These are phyloP conservation scores for Aspergillus sp. DNA, from an alignment of 2,329 filamentous ascomycete species.

Conservation along the genomic window DNA sequence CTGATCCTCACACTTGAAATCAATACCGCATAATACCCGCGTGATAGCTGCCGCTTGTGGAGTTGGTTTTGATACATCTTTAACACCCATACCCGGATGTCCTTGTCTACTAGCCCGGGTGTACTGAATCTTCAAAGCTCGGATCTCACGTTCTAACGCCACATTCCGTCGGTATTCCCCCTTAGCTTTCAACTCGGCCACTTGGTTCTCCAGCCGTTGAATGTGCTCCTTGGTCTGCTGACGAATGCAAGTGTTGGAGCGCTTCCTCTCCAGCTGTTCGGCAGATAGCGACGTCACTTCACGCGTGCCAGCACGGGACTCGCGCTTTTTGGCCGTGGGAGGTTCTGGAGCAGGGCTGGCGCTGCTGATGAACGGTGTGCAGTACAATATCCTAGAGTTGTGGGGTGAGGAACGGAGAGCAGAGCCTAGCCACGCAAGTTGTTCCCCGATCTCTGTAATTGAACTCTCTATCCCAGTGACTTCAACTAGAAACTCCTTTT, in stretches of 20 bases:
- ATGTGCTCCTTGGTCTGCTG: constrained; percentile 62
- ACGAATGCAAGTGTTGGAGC: constrained; percentile 62
- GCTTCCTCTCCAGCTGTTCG: constrained; percentile 60
- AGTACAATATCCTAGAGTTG: too few relatives aligned
- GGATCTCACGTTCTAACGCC: constrained; percentile 56
- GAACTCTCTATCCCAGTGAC: too few relatives aligned
- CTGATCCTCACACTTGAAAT: too few relatives aligned
- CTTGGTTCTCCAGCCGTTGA: constrained; percentile 56
- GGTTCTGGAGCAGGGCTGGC: constrained; percentile 19
- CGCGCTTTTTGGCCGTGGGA: constrained; percentile 32
- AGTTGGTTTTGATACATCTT: too few relatives aligned
- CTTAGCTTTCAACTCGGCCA: constrained; percentile 54
- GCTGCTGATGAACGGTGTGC: too few relatives aligned
- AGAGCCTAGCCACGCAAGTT: too few relatives aligned
- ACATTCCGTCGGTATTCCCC: constrained; percentile 56
- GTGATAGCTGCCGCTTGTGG: too few relatives aligned
- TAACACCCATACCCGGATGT: constrained; percentile 18
- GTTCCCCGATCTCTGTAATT: too few relatives aligned
- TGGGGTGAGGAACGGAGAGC: too few relatives aligned
- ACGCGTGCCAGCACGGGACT: constrained; percentile 57
- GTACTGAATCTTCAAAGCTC: too few relatives aligned
- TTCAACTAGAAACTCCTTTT: too few relatives aligned
- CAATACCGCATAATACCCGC: too few relatives aligned
- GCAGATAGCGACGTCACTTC: constrained; percentile 60
- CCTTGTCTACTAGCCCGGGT: constrained; percentile 26